phyloP scores from a whole-genome alignment of 805 yeast genomes.

The Scheffersomyces lignosus region DNA sequence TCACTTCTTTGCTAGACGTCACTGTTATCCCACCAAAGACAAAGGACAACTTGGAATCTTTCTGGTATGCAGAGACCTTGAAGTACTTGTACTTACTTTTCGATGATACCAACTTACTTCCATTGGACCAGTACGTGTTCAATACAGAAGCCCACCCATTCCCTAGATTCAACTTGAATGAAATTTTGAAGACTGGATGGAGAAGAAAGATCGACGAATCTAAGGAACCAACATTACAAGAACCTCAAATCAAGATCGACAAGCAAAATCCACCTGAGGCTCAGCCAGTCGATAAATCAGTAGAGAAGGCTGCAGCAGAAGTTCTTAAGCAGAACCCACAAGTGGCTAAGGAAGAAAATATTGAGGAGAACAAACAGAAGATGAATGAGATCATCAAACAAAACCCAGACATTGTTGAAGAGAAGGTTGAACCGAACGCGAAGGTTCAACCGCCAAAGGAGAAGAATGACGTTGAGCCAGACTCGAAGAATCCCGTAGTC shows the following conservation, averaged over 20 bases:
- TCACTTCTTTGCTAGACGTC: slow-evolving; percentile 68
- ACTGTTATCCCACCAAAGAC: slow-evolving; percentile 50
- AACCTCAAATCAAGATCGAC: slow-evolving; percentile 16
- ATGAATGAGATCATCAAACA: slow-evolving; percentile 12
- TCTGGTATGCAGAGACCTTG: slow-evolving; percentile 92
- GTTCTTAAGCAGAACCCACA: slow-evolving; percentile 36
- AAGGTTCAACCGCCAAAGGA: not conserved
- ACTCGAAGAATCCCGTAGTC: no score
- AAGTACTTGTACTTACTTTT: slow-evolving; percentile 81
- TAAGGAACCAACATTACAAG: slow-evolving; percentile 12
- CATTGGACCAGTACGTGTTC: slow-evolving; percentile 70
- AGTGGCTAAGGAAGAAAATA: slow-evolving; percentile 23
- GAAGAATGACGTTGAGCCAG: no score
- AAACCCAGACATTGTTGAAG: not conserved
- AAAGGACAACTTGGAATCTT: slow-evolving; percentile 81
- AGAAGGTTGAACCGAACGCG: slow-evolving; percentile 1
- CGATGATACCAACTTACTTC: slow-evolving; percentile 63
- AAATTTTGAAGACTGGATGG: slow-evolving; percentile 65
- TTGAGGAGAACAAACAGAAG: slow-evolving; percentile 27
- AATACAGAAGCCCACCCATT: slow-evolving; percentile 94
- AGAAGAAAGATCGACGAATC: slow-evolving; percentile 31
- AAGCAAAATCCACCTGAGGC: slow-evolving; percentile 39
- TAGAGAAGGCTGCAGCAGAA: slow-evolving; percentile 34
- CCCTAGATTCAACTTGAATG: slow-evolving; percentile 62
- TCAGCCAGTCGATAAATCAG: slow-evolving; percentile 40